Evolutionary conservation across 345 rosid genomes (phyloP), one percentile per base, ranked within the genome.

Genomic region (Eutrema heterophyllum): DNA sequence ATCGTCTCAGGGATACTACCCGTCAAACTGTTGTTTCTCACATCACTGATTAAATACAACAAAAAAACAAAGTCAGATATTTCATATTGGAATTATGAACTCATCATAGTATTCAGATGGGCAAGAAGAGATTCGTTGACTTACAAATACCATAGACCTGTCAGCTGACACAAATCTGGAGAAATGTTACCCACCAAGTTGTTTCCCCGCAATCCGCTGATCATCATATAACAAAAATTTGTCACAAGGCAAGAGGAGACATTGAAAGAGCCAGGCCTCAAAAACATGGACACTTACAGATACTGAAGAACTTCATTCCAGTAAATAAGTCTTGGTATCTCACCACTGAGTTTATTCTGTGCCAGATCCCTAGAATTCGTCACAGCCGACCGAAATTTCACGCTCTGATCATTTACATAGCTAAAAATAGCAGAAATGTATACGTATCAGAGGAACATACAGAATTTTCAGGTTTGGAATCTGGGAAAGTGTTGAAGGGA

Each of bases 301-400:
- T 92, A 95, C 70, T 95, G 99, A 71, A 95, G 77, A 78, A 95
- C 98, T 84, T 95, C 99, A 78, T 90, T 95, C 99, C 99, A 95
- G 81, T 92, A 95, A n/a, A 95, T 78, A 38, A 95, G 94, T 83
- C 97, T 90, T 8, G 99, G 99, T 75, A 95, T 86, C 81, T 95
- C 99, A 62, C 98, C 98, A 72, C 90, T 84, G 53, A 95, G 90
- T 70, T 79, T 84, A 77, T 95, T 95, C 76, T 88, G 97, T 26
- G 98, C 97, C 41, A 95, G 60, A 81, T 95, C 99, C 82, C 99
- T 95, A 81, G 43, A 75, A 54, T 56, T 41, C 66, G 30, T 29
- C 49, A 10, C 45, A 64, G 36, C 9, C 58, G 74, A 48, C 36
- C 9, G 6, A 24, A 43, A 54, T 36, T 41, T 61, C 44, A 50